These are phyloP conservation scores for Curvularia lunata DNA, from an alignment of 2,329 filamentous ascomycete species.

Conservation along the genomic window DNA sequence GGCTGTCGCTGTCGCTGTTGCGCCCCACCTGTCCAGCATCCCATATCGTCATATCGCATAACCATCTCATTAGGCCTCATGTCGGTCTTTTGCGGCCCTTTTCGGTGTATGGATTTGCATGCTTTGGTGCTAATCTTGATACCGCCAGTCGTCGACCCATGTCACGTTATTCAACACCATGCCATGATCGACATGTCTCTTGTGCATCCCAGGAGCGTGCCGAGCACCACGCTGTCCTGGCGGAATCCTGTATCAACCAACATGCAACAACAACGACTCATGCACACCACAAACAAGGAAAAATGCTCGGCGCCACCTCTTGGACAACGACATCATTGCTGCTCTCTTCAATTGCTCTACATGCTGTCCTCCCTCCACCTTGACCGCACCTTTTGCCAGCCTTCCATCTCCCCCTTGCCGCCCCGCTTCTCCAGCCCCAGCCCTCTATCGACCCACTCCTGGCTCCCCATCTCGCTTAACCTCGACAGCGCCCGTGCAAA, in stretches of 20 bases:
- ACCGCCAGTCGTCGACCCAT: not conserved
- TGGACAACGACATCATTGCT: not conserved
- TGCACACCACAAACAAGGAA: not conserved
- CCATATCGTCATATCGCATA: constrained; percentile 2
- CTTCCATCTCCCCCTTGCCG: constrained; percentile 69
- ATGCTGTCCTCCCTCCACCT: constrained; percentile 63
- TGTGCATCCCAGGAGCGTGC: not conserved
- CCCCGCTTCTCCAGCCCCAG: constrained; percentile 67
- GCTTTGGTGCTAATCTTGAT: not conserved
- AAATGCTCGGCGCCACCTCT: not conserved
- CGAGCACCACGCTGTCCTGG: not conserved
- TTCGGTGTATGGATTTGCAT: not conserved
- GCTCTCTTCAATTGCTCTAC: constrained; percentile 15
- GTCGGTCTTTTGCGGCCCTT: constrained; percentile 7
- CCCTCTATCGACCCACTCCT: constrained; percentile 90
- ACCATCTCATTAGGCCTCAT: constrained; percentile 3
- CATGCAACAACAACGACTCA: not conserved
- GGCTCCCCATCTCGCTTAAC: constrained; percentile 89
- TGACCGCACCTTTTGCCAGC: constrained; percentile 69
- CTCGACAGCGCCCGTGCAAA: constrained; percentile 88
- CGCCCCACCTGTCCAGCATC: not conserved
- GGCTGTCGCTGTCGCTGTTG: not conserved
- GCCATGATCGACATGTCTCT: not conserved
- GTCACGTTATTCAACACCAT: not conserved
- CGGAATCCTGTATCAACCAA: not conserved